A percentile compares a stretch with the other conserved stretches of the same genome.
Conservation (phyloP, 257 asterid genomes). For the Nicotiana paniculata region DNA sequence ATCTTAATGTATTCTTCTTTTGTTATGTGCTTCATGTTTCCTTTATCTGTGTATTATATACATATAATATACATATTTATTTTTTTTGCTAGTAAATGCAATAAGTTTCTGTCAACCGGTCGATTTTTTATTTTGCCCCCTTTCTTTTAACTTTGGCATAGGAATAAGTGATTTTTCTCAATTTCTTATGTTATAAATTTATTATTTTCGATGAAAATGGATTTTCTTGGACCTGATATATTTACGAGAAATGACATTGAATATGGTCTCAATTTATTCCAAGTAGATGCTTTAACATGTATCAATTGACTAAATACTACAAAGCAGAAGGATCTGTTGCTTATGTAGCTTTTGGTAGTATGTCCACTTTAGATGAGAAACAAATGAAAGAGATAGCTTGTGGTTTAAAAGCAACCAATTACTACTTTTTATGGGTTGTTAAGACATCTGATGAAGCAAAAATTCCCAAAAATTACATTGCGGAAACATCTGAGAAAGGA, state of each 20-base stretch:
- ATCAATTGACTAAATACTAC: constrained; percentile 38
- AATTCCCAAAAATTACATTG: constrained; percentile 28
- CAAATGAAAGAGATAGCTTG: constrained; percentile 60
- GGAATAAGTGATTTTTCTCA: too few species aligned
- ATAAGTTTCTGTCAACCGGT: too few species aligned
- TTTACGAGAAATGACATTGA: constrained; percentile 25
- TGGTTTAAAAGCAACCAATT: constrained; percentile 32
- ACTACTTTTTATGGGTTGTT: constrained; percentile 55
- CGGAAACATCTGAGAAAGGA: constrained; percentile 18
- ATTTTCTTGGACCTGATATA: too few species aligned
- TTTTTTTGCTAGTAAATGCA: too few species aligned
- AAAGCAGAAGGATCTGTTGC: constrained; percentile 55
- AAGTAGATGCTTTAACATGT: constrained; percentile 25
- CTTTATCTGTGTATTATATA: too few species aligned
- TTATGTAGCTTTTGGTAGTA: constrained; percentile 76
- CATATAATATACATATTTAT: too few species aligned
- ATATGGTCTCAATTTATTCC: constrained; percentile 47
- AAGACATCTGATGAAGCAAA: constrained; percentile 31
- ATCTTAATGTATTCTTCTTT: too few species aligned
- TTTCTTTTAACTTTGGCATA: too few species aligned
- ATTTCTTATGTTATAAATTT: too few species aligned
- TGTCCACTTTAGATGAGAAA: constrained; percentile 34
- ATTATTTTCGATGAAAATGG: too few species aligned
- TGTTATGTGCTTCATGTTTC: too few species aligned
- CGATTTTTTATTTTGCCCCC: too few species aligned